Base-by-base conservation (phyloP, 768 basidiomycete genomes). In the Sporobolomyces roseus region DNA sequence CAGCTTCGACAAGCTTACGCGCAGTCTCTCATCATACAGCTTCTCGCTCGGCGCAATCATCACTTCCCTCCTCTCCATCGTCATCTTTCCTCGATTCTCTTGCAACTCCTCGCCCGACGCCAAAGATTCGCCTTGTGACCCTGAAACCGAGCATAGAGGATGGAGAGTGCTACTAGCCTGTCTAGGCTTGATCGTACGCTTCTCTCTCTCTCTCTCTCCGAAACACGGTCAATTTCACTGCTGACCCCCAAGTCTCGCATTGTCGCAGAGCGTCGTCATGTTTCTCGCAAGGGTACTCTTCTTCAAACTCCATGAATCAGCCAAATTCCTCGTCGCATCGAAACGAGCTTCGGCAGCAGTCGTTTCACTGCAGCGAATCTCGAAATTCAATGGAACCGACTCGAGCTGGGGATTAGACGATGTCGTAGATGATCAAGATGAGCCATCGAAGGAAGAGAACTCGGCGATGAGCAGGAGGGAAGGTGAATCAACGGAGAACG, bases 261-360 rank as follows among this genome's bases (percentile, higher is more conserved):
- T 27, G 5, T 58, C 67, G n/a, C 56, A 98, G 93, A 96, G 92
- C 12, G 80, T 93, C 10, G 79, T 81, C 3, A 93, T 97, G 89
- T 93, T 92, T 77, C 76, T 90, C 35, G 86, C 86, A 16, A 89
- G 96, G 23, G 90, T 93, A 65, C 80, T 88, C 14, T 87, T 97
- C 78, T 96, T 98, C 83, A 86, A 88, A 25, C 81, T 99, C 8
- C 88, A 97, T 78, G 94, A 99, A 79, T 93, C 92, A 0, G 93
- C 96, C 2, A 74, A 74, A 30, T 75, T 87, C 77, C 87, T 99
- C 66, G 91, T 94, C 7, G 88, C 92, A 52, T 87, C 90, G 0
- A 91, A 92, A 21, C 84, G 91, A 50, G 87, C 85, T 38, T 83
- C 86, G 41, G 93, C 96, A 73, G 94, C 93, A 0, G 79, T 94